Conservation (phyloP, 345 rosid genomes). For the Turnera subulata region DNA sequence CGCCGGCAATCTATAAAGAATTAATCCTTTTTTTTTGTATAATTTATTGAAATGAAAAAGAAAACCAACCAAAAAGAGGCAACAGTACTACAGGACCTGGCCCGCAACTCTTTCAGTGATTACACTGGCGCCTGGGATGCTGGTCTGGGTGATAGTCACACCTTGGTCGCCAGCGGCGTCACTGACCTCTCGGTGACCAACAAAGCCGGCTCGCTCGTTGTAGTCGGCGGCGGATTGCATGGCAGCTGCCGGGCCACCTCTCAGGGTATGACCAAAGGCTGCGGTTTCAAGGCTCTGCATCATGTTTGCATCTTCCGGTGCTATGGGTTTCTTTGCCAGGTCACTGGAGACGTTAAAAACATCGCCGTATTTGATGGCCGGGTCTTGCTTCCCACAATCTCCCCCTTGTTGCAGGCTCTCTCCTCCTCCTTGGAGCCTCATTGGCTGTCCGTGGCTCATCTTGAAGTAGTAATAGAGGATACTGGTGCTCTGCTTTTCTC, state of each 20-base stretch:
- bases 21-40: no score
- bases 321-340: constrained; percentile 40
- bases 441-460: neutral
- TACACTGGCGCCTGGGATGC: constrained; percentile 45
- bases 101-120: constrained; percentile 60
- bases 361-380: constrained; percentile 51
- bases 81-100: no score
- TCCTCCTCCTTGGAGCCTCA: neutral
- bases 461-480: neutral
- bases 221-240: constrained; percentile 62
- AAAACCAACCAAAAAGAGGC: no score
- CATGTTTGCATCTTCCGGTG: constrained; percentile 69
- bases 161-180: constrained; percentile 40
- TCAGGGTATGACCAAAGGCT: constrained; percentile 52
- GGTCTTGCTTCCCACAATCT: constrained; percentile 1
- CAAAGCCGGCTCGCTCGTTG: constrained; percentile 52
- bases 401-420: neutral
- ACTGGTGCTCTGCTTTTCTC: neutral
- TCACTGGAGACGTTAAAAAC: constrained; percentile 54
- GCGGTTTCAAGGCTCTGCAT: constrained; percentile 63
- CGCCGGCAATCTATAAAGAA: no score
- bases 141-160: constrained; percentile 51
- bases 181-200: constrained; percentile 34
- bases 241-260: constrained; percentile 57
- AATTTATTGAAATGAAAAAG: no score